These are phyloP conservation scores for Chamaenerion angustifolium DNA, from an alignment of 345 rosid species.

Conservation along the genomic window DNA sequence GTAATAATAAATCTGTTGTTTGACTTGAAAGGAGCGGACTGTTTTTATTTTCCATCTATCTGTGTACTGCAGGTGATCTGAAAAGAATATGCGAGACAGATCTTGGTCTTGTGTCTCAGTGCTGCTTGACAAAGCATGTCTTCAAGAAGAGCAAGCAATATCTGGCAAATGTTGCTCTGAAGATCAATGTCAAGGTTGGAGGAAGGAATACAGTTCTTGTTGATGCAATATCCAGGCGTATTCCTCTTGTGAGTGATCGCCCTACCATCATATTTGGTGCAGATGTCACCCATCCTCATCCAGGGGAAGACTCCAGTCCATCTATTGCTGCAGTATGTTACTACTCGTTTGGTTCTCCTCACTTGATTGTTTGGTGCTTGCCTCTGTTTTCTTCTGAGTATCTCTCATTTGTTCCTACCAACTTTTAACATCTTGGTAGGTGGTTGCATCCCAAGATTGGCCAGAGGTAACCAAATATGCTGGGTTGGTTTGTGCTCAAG, in stretches of 20 bases:
- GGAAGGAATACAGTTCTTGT: constrained; percentile 95
- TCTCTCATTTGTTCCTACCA: neutral
- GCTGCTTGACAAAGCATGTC: constrained; percentile 88
- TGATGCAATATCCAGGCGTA: constrained; percentile 82
- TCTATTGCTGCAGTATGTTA: constrained; percentile 88
- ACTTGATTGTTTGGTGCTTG: neutral
- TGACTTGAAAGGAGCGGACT: neutral
- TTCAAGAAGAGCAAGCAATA: constrained; percentile 81
- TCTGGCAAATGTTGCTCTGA: constrained; percentile 84
- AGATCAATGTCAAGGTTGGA: constrained; percentile 97
- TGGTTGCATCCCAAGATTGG: constrained; percentile 99
- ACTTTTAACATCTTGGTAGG: constrained; percentile 21
- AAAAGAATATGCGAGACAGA: constrained; percentile 97
- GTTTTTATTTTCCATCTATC: neutral
- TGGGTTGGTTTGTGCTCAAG: constrained; percentile 96
- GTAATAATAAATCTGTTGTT: no score
- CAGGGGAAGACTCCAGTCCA: constrained; percentile 99
- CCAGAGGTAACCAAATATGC: constrained; percentile 98
- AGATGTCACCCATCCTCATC: constrained; percentile 99
- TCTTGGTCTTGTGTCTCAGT: constrained; percentile 92
- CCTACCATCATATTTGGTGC: constrained; percentile 99
- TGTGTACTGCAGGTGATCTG: constrained; percentile 58
- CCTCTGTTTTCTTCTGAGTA: neutral
- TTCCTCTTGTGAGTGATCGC: constrained; percentile 86
- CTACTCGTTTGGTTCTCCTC: neutral